Conservation (phyloP, 441 rosid genomes). For the Adansonia rubrostipa region DNA sequence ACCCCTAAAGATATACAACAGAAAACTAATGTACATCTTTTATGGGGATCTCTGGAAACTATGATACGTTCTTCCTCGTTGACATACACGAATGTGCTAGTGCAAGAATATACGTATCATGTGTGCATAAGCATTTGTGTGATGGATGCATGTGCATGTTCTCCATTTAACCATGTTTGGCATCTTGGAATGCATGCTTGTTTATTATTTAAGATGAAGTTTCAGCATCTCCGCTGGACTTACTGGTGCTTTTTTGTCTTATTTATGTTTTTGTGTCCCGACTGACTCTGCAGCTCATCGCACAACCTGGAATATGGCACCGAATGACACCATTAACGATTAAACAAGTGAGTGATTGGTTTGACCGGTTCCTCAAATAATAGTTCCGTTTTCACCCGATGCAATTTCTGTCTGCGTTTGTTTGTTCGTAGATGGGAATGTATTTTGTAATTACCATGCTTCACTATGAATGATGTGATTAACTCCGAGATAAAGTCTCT, state of each 20-base stretch:
- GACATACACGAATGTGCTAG: not conserved
- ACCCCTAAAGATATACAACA: not conserved
- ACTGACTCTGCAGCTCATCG: conserved; percentile 51
- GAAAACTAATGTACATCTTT: not conserved
- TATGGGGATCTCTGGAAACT: not conserved
- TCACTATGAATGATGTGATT: not conserved
- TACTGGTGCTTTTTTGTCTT: not conserved
- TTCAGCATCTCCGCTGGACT: not conserved
- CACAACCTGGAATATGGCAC: conserved; percentile 81
- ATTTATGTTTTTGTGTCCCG: not conserved
- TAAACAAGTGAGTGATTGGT: conserved; percentile 85
- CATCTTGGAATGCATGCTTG: not conserved
- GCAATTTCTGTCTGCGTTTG: not conserved
- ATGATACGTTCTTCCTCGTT: conserved; percentile 10
- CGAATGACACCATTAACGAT: conserved; percentile 76
- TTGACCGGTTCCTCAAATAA: conserved; percentile 66
- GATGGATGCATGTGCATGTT: not conserved
- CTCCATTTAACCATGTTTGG: not conserved
- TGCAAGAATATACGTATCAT: not conserved
- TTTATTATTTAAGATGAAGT: not conserved
- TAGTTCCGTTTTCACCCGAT: conserved; percentile 1
- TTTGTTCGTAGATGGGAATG: not conserved
- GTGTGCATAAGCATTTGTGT: conserved; percentile 13
- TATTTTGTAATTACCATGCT: not conserved
- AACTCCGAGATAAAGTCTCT: not conserved